Conservation (phyloP, 2,329 filamentous ascomycete genomes). For the Fusarium armeniacum region DNA sequence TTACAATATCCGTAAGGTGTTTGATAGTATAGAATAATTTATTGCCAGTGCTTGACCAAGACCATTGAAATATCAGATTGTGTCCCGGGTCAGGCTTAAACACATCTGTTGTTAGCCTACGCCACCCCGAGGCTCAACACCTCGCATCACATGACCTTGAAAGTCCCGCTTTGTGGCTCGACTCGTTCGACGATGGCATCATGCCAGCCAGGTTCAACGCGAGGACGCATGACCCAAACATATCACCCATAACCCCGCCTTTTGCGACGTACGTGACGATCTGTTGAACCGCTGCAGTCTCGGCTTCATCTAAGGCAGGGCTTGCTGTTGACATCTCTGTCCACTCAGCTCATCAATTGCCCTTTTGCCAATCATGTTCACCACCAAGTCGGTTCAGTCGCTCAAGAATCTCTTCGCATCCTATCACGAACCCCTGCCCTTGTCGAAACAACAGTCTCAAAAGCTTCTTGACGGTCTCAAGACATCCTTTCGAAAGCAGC, state of each 20-base stretch:
- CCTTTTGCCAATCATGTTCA: slow-evolving; percentile 52
- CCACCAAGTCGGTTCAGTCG: slow-evolving; percentile 56
- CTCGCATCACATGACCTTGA: slow-evolving; percentile 47
- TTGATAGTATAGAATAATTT: neutral
- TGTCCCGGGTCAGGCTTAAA: neutral
- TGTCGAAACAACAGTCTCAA: slow-evolving; percentile 65
- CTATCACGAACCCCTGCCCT: slow-evolving; percentile 66
- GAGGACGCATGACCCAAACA: slow-evolving; percentile 26
- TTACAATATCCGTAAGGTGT: neutral
- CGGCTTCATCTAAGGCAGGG: slow-evolving; percentile 13
- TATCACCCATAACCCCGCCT: slow-evolving; percentile 22
- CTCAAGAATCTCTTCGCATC: slow-evolving; percentile 58
- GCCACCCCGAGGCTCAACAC: slow-evolving; percentile 38
- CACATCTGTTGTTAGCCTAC: neutral
- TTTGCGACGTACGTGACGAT: slow-evolving; percentile 17
- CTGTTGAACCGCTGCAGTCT: neutral
- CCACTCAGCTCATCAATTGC: slow-evolving; percentile 57
- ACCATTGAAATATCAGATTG: neutral
- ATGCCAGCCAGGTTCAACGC: slow-evolving; percentile 31
- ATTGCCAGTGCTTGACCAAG: neutral
- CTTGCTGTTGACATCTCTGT: slow-evolving; percentile 29
- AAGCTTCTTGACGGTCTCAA: slow-evolving; percentile 70
- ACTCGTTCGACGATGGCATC: slow-evolving; percentile 50
- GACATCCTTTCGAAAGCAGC: slow-evolving; percentile 68
- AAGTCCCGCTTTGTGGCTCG: slow-evolving; percentile 40